Conservation (phyloP, 345 rosid species). For the Trapa bicornis region DNA sequence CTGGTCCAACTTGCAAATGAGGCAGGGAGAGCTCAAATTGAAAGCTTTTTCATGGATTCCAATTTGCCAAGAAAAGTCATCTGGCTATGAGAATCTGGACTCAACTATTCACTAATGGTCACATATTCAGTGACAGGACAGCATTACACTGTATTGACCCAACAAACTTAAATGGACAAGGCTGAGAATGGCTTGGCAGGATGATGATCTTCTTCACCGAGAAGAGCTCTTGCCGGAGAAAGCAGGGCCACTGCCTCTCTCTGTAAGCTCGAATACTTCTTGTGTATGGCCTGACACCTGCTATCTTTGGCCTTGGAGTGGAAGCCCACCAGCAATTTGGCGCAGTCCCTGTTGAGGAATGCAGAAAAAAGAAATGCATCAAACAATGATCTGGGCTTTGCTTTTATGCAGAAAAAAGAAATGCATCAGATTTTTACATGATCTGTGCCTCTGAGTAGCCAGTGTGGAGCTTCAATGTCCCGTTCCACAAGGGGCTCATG, state of each 20-base stretch:
- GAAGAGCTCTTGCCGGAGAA: constrained; percentile 48
- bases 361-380: background rate
- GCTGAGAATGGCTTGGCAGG: background rate
- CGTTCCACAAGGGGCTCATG: constrained; percentile 49
- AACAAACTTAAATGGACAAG: background rate
- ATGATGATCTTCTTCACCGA: constrained; percentile 3
- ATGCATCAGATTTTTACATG: constrained; percentile 19
- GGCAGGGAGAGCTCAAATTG: no score
- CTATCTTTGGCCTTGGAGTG: constrained; percentile 44
- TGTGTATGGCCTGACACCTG: constrained; percentile 41
- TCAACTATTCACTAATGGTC: background rate
- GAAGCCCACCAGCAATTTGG: constrained; percentile 39
- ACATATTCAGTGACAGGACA: constrained; percentile 1
- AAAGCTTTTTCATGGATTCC: no score
- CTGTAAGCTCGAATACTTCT: constrained; percentile 48
- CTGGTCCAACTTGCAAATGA: no score
- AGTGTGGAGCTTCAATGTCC: constrained; percentile 61
- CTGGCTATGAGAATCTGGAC: background rate
- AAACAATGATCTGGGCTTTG: background rate
- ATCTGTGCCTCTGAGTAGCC: constrained; percentile 52
- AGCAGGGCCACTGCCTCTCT: constrained; percentile 44
- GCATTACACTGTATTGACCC: background rate
- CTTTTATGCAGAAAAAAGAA: background rate
- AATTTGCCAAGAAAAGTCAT: no score
- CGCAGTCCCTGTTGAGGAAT: constrained; percentile 56